Percentiles rank a stretch among this genome's conserved stretches.
Evolutionary conservation across 2,329 filamentous ascomycete species (phyloP).

Genomic region (Lecanicillium sp.): DNA sequence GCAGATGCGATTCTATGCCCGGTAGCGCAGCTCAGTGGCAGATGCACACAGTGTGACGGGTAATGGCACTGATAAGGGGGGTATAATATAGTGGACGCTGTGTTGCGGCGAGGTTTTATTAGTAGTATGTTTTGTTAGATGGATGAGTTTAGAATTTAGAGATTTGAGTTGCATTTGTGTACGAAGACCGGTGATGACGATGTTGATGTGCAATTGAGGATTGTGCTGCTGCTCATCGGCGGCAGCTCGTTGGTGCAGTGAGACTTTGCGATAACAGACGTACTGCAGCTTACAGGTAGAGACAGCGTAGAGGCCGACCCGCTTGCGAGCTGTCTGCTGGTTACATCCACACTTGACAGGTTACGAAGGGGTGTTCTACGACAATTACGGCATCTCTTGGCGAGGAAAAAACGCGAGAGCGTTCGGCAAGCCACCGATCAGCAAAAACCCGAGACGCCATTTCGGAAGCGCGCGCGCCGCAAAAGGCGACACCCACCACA

Average conservation of each 20-base stretch:
- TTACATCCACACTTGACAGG: slow-evolving; percentile 4
- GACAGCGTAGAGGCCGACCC: too few relatives aligned
- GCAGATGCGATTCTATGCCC: slow-evolving; percentile 39
- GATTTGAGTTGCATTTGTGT: neutral
- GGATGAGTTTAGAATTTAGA: slow-evolving; percentile 9
- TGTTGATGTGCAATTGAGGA: too few relatives aligned
- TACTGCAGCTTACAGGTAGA: too few relatives aligned
- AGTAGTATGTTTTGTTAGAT: slow-evolving; percentile 14
- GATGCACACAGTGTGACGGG: slow-evolving; percentile 3
- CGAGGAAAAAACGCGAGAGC: neutral
- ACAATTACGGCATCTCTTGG: neutral
- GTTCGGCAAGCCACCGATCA: neutral
- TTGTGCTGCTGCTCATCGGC: neutral
- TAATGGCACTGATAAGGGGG: slow-evolving; percentile 9
- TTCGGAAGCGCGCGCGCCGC: too few relatives aligned
- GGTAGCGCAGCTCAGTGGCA: neutral
- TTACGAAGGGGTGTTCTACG: neutral
- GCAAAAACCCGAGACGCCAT: neutral
- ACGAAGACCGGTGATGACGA: neutral
- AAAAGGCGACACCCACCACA: neutral
- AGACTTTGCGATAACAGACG: neutral
- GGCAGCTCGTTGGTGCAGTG: neutral
- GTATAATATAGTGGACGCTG: slow-evolving; percentile 13
- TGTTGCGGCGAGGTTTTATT: slow-evolving; percentile 12
- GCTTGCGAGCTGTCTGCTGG: slow-evolving; percentile 1